Evolutionary conservation across 2,329 filamentous ascomycete species (phyloP), one percentile per base, ranked within the genome.

Genomic region (Epichloe sp.): DNA sequence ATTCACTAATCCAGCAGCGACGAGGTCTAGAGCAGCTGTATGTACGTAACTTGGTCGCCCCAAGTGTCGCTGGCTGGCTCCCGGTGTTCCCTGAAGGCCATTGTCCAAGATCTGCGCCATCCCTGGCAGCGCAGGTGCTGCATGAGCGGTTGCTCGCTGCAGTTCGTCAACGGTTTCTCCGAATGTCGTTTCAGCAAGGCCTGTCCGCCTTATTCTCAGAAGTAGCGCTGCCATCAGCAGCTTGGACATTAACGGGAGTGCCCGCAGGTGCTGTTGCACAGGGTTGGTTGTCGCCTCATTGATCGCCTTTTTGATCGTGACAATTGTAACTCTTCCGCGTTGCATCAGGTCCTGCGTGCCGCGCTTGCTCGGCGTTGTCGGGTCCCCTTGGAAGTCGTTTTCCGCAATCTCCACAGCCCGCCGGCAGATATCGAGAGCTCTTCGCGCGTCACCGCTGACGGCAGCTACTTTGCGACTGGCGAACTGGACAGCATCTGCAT

Each of bases 401-500:
- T 98, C 93, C 34, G 91, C 93, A 26, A 98, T 82, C 68, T 98
- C 93, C 14, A 98, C 93, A 1, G 93, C 93, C 56, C 93, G 81
- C 34, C 93, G 81, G 65, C 94, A 98, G 53, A 98, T 97, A 61
- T 98, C 93, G 19, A 98, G 76, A 1, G 90, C 93, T 56, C 93
- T 82, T 52, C 93, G 78, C 17, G 93, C 93, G 61, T 98, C 93
- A 53, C 93, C 94, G 56, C 87, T 94, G 44, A 98, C 94, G 40
- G 93, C 91, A 5, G 93, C 93, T 35, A 98, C 93, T 69, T 98
- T 98, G 54, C 93, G 82, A 59, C 88, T 91, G 3, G 93, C 93
- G 63, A 98, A 98, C 68, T 97, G 91, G 47, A 98, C 80, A 14
- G 93, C 94, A 62, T 98, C 93, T 1, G 88, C 74, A 54, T 96